phyloP scores from a whole-genome alignment of 2,329 filamentous ascomycete genomes.

The Ceratocystis lukuohia region DNA sequence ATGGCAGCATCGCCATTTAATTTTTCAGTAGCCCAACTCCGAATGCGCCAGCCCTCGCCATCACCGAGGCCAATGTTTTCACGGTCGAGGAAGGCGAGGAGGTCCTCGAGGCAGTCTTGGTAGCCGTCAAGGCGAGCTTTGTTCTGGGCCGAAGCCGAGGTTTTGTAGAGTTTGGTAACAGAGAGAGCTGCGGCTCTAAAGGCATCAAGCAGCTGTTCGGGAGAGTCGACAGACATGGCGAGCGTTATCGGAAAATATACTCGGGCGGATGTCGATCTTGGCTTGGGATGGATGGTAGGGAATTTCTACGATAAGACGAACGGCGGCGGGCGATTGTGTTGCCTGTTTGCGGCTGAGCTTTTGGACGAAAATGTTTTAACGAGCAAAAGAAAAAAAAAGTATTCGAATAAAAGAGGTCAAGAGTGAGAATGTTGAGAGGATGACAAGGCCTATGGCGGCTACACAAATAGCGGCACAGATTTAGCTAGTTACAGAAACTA shows the following conservation, averaged over 20 bases:
- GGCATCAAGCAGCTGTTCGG: slow-evolving; percentile 63
- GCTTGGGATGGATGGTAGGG: not conserved
- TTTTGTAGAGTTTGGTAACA: slow-evolving; percentile 94
- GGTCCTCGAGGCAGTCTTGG: slow-evolving; percentile 83
- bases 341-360: not conserved
- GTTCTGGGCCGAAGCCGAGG: slow-evolving; percentile 63
- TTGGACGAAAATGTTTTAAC: not conserved
- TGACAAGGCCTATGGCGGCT: not conserved
- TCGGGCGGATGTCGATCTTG: not conserved
- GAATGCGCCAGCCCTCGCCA: slow-evolving; percentile 56
- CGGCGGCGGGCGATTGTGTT: not conserved
- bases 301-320: not conserved
- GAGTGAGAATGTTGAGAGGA: not conserved
- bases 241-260: slow-evolving; percentile 20
- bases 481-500: not conserved
- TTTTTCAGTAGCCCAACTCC: slow-evolving; percentile 55
- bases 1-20: slow-evolving; percentile 47
- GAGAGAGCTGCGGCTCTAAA: slow-evolving; percentile 89
- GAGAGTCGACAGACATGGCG: slow-evolving; percentile 28
- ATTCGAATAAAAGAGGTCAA: not conserved
- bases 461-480: not conserved
- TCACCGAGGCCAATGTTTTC: slow-evolving; percentile 65
- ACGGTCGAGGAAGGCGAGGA: slow-evolving; percentile 73
- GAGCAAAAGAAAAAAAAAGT: not conserved
- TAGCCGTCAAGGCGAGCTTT: slow-evolving; percentile 71